Conservation (phyloP, 768 basidiomycete genomes). For the Boletellus emodensis region DNA sequence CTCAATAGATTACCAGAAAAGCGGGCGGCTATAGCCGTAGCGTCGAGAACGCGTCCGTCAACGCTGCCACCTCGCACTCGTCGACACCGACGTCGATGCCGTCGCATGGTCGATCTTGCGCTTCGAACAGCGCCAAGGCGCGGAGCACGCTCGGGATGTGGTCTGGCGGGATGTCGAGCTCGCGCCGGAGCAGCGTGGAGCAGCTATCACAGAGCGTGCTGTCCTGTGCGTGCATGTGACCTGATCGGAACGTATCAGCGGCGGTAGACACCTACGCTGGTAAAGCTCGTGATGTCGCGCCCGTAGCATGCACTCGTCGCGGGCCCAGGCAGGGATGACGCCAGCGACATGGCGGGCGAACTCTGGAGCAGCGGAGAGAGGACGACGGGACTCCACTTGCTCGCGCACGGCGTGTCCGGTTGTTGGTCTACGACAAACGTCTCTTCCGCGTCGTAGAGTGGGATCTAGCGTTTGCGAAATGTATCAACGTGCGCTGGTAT, state of each 20-base stretch:
- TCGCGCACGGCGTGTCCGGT: background rate
- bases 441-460: background rate
- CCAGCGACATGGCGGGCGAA: background rate
- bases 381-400: background rate
- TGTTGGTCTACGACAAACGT: background rate
- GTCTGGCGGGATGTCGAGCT: constrained; percentile 14
- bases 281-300: constrained; percentile 2
- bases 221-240: constrained; percentile 4
- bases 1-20: too few species aligned
- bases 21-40: constrained; percentile 10
- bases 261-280: constrained; percentile 6
- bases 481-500: background rate
- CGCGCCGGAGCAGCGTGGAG: constrained; percentile 4
- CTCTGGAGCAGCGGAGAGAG: background rate
- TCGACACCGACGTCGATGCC: background rate
- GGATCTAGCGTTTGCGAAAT: background rate
- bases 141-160: constrained; percentile 23
- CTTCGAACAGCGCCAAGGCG: constrained; percentile 16
- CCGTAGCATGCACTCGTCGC: background rate
- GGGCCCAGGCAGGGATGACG: too few species aligned
- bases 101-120: constrained; percentile 5
- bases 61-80: constrained; percentile 14
- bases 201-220: constrained; percentile 14
- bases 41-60: constrained; percentile 22
- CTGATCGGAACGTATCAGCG: background rate